Conservation (phyloP, 441 rosid species). For the Populus hybrid region DNA sequence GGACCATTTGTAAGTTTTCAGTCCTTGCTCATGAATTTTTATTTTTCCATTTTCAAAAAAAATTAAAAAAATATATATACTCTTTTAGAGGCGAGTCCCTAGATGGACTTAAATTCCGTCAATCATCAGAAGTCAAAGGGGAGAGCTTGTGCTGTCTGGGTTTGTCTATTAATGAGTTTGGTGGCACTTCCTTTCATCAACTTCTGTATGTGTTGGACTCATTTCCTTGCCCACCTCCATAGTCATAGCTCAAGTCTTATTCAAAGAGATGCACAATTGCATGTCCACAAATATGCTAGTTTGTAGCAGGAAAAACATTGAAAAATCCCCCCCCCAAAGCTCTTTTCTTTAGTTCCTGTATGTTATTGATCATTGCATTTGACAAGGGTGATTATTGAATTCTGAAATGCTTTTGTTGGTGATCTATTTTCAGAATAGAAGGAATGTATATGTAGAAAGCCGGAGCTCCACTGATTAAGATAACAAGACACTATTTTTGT, state of each 20-base stretch:
- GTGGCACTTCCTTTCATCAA: neutral
- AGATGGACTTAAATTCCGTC: neutral
- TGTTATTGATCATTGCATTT: neutral
- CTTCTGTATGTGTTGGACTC: neutral
- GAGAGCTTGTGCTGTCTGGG: neutral
- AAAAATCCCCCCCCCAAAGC: neutral
- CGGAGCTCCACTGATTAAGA: neutral
- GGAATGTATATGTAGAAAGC: neutral
- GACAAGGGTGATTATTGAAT: neutral
- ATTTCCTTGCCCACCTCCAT: neutral
- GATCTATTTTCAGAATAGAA: neutral
- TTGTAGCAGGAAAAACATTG: neutral
- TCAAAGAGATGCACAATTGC: neutral
- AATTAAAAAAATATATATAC: too few relatives aligned
- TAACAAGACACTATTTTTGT: neutral
- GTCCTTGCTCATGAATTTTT: neutral
- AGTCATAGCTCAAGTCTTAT: neutral
- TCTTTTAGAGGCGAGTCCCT: neutral
- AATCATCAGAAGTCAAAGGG: neutral
- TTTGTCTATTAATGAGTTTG: neutral
- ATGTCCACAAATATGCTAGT: neutral
- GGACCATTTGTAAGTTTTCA: neutral
- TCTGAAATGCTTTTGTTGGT: neutral
- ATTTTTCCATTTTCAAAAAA: neutral
- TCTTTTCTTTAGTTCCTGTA: neutral